phyloP scores from a whole-genome alignment of 257 asterid species.

The Handroanthus guayacan region DNA sequence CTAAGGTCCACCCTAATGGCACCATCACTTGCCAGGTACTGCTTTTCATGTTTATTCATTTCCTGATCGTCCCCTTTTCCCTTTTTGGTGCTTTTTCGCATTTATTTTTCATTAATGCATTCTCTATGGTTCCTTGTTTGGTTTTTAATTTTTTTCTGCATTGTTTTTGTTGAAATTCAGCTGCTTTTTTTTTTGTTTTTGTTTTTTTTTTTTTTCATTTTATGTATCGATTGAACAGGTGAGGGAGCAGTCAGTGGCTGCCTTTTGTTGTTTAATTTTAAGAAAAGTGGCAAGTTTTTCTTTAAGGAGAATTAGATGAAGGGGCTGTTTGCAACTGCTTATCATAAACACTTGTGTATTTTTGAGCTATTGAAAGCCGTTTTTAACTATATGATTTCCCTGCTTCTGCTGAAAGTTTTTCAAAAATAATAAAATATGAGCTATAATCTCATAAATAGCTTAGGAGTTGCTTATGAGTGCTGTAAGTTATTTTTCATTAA shows the following conservation, averaged over 20 bases:
- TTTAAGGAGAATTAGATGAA: not conserved
- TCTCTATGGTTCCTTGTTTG: slow-evolving; percentile 15
- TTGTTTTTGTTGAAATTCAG: not conserved
- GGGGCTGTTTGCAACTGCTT: no score
- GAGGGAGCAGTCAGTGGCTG: not conserved
- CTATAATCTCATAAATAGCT: no score
- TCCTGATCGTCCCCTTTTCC: not conserved
- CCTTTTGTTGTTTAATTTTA: slow-evolving; percentile 15
- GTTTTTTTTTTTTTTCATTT: not conserved
- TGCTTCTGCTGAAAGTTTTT: no score
- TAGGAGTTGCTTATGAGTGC: no score
- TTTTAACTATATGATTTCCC: no score
- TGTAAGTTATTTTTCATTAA: no score
- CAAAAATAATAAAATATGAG: no score
- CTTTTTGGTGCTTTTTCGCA: not conserved
- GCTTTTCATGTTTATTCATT: not conserved
- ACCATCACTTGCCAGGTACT: slow-evolving; percentile 59
- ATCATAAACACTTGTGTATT: no score
- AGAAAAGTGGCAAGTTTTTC: not conserved
- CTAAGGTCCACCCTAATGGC: slow-evolving; percentile 47
- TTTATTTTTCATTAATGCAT: not conserved
- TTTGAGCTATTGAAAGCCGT: no score
- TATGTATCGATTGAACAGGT: not conserved
- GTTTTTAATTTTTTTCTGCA: not conserved
- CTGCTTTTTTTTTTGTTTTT: not conserved